A percentile compares a stretch with the other conserved stretches of the same genome.
Evolutionary conservation across 2,329 filamentous ascomycete species (phyloP).

Genomic region (Zasmidium cellare): DNA sequence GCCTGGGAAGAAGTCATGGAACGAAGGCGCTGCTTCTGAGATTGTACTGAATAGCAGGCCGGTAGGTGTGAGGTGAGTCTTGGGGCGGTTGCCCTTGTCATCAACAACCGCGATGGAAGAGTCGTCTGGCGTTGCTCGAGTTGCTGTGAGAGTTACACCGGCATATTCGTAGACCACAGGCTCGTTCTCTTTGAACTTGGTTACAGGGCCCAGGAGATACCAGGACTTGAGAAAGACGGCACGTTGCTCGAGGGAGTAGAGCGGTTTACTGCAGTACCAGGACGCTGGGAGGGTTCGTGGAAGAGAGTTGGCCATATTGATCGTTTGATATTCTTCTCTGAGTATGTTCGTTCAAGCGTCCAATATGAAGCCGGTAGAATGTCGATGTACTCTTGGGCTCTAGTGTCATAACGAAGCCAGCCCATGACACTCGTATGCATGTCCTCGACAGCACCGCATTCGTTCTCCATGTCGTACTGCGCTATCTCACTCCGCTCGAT

Average conservation of each 20-base stretch:
- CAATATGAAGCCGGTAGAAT: too few relatives aligned
- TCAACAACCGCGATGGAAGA: slow-evolving; percentile 43
- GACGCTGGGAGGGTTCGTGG: slow-evolving; percentile 41
- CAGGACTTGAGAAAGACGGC: slow-evolving; percentile 41
- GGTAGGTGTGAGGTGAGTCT: slow-evolving; percentile 48
- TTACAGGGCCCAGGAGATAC: slow-evolving; percentile 48
- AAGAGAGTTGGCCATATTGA: slow-evolving; percentile 11
- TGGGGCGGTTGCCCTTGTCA: slow-evolving; percentile 36
- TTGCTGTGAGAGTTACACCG: slow-evolving; percentile 44
- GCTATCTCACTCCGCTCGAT: not conserved
- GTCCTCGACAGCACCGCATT: not conserved
- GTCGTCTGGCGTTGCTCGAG: slow-evolving; percentile 36
- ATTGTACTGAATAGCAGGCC: slow-evolving; percentile 56
- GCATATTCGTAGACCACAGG: slow-evolving; percentile 53
- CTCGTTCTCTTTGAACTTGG: slow-evolving; percentile 47
- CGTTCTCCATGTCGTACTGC: not conserved
- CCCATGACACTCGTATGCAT: not conserved
- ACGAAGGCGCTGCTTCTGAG: slow-evolving; percentile 48
- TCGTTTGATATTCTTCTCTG: too few relatives aligned
- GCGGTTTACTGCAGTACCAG: slow-evolving; percentile 42
- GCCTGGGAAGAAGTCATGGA: slow-evolving; percentile 56
- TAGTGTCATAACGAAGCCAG: not conserved
- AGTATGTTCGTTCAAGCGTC: too few relatives aligned
- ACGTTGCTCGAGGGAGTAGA: slow-evolving; percentile 46
- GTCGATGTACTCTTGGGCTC: too few relatives aligned